Evolutionary conservation across 2,329 filamentous ascomycete genomes (phyloP).

Genomic region (Aphanocladium album): DNA sequence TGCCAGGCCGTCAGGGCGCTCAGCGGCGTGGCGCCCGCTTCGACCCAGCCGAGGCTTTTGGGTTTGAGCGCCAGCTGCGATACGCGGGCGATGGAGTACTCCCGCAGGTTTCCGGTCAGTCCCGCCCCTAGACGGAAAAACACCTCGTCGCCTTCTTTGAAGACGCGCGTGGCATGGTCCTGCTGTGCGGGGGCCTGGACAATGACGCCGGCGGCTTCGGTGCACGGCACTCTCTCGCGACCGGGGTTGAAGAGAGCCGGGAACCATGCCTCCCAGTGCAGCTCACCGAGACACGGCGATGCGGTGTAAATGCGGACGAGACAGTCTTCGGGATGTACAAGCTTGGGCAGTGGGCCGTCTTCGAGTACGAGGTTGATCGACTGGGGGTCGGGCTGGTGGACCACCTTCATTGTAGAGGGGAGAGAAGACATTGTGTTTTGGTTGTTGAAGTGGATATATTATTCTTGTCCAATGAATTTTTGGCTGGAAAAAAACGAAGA

Average conservation of each 20-base stretch:
- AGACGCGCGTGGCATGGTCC: conserved; percentile 16
- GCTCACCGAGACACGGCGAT: conserved; percentile 28
- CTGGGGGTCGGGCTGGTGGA: conserved; percentile 21
- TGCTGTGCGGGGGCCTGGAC: conserved; percentile 20
- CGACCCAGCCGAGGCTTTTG: conserved; percentile 1
- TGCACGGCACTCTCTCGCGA: conserved; percentile 28
- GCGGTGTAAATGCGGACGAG: conserved; percentile 30
- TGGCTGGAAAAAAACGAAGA: no score
- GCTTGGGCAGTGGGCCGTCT: conserved; percentile 20
- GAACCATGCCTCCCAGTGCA: conserved; percentile 26
- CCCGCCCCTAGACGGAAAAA: conserved; percentile 26
- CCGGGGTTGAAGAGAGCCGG: conserved; percentile 18
- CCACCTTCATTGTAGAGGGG: conserved; percentile 20
- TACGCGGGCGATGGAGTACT: conserved; percentile 27
- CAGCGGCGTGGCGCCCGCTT: conserved; percentile 30
- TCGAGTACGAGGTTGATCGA: conserved; percentile 17
- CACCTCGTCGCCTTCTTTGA: conserved; percentile 31
- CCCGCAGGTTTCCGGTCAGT: conserved; percentile 25
- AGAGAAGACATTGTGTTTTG: conserved; percentile 7
- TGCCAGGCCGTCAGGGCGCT: conserved; percentile 34
- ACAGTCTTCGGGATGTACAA: conserved; percentile 20
- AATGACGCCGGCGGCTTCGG: conserved; percentile 36
- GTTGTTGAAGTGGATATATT: no score
- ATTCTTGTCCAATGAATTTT: no score
- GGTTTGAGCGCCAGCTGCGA: conserved; percentile 27